These are phyloP conservation scores for Jimgerdemannia lactiflua DNA, from an alignment of 192 early-diverging fungal genomes.

Conservation along the genomic window DNA sequence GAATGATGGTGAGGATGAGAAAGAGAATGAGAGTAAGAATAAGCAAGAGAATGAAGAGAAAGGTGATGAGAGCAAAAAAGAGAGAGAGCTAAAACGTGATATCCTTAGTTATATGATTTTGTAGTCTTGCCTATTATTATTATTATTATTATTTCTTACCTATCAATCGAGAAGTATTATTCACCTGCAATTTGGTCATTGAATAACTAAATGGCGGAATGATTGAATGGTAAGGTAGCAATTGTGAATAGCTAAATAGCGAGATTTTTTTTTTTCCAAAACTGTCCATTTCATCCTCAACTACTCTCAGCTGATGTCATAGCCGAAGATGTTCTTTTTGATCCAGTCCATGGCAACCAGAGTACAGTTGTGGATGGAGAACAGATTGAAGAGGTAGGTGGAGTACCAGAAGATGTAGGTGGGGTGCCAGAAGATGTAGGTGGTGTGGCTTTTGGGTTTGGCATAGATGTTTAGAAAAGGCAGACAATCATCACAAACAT, in stretches of 20 bases:
- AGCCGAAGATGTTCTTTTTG: constrained; percentile 88
- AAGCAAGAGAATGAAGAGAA: neutral
- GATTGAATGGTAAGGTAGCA: neutral
- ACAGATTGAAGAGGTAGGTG: constrained; percentile 74
- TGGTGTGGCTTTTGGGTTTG: neutral
- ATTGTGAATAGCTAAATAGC: neutral
- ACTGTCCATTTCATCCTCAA: no score
- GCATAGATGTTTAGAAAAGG: neutral
- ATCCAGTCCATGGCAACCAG: constrained; percentile 90
- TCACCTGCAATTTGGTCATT: no score
- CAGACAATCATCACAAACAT: constrained; percentile 14
- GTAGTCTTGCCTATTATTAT: neutral
- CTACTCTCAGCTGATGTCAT: constrained; percentile 88
- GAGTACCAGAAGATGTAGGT: constrained; percentile 79
- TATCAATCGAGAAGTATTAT: no score
- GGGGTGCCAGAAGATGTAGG: neutral
- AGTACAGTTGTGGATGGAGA: constrained; percentile 78
- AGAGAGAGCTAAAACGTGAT: neutral
- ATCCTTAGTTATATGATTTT: neutral
- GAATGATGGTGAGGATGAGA: neutral
- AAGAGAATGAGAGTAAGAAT: neutral
- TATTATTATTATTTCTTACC: no score
- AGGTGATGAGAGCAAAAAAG: neutral
- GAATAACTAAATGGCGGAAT: no score
- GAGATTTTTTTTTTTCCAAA: neutral